Conservation (phyloP, 2,329 filamentous ascomycete species). For the Coleophoma eucalyptorum region DNA sequence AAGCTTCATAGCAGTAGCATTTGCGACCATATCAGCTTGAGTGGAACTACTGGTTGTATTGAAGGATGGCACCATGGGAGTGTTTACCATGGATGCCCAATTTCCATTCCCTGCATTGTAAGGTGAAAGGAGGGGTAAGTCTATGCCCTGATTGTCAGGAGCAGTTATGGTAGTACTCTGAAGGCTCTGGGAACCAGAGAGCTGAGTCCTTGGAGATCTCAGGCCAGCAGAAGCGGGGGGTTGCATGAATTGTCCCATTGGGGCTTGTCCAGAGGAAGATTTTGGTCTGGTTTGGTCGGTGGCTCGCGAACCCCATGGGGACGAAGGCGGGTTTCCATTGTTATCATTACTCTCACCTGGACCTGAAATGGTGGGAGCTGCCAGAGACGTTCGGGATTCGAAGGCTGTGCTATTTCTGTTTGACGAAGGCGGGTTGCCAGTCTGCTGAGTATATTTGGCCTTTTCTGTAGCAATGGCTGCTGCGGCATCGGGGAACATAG, state of each 20-base stretch:
- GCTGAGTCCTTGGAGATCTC: slow-evolving; percentile 72
- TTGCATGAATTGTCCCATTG: slow-evolving; percentile 95
- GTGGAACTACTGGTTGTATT: slow-evolving; percentile 47
- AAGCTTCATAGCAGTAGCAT: slow-evolving; percentile 98
- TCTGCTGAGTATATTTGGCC: slow-evolving; percentile 94
- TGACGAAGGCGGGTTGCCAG: slow-evolving; percentile 82
- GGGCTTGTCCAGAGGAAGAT: slow-evolving; percentile 71
- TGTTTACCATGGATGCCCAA: slow-evolving; percentile 99
- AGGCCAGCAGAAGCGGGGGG: slow-evolving; percentile 70
- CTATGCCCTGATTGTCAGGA: slow-evolving; percentile 62
- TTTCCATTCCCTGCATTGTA: slow-evolving; percentile 78
- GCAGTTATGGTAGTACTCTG: slow-evolving; percentile 81
- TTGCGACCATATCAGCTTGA: slow-evolving; percentile 97
- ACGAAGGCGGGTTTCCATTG: slow-evolving; percentile 62
- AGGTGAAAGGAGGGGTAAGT: slow-evolving; percentile 83
- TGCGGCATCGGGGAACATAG: slow-evolving; percentile 98
- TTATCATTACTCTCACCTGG: slow-evolving; percentile 61
- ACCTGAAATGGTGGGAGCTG: slow-evolving; percentile 70
- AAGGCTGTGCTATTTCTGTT: slow-evolving; percentile 87
- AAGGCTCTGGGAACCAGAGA: slow-evolving; percentile 65
- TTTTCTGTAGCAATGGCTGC: slow-evolving; percentile 98
- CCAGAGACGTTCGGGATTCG: slow-evolving; percentile 69
- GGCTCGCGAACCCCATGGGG: slow-evolving; percentile 69
- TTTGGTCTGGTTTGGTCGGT: slow-evolving; percentile 62
- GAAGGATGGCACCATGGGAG: slow-evolving; percentile 90